These are phyloP conservation scores for Bretziella fagacearum DNA, from an alignment of 2,329 filamentous ascomycete genomes.

Conservation along the genomic window DNA sequence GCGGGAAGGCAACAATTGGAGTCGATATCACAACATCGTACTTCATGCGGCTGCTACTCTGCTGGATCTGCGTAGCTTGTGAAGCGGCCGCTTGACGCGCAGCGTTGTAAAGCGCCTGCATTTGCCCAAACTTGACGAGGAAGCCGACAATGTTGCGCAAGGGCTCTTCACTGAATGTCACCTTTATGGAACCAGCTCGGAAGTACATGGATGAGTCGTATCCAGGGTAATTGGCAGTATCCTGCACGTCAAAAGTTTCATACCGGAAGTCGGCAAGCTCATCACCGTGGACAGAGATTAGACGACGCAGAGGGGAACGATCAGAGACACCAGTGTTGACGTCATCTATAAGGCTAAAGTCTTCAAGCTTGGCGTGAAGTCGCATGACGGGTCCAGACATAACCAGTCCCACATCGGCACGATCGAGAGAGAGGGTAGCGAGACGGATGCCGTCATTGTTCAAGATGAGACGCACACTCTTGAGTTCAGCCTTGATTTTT, in stretches of 20 bases:
- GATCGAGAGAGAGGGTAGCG: conserved; percentile 80
- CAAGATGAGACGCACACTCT: conserved; percentile 81
- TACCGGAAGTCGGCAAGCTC: conserved; percentile 95
- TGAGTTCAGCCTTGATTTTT: conserved; percentile 80
- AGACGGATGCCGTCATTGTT: conserved; percentile 96
- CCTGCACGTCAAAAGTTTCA: conserved; percentile 72
- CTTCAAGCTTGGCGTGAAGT: conserved; percentile 70
- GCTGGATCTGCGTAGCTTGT: conserved; percentile 83
- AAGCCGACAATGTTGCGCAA: conserved; percentile 98
- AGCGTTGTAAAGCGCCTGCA: conserved; percentile 98
- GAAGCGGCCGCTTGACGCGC: conserved; percentile 86
- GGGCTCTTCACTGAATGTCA: conserved; percentile 93
- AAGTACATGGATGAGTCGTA: conserved; percentile 87
- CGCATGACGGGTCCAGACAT: conserved; percentile 74
- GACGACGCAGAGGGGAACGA: conserved; percentile 62
- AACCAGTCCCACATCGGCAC: conserved; percentile 81
- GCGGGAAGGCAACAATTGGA: conserved; percentile 87
- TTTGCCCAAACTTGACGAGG: conserved; percentile 95
- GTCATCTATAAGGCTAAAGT: conserved; percentile 79
- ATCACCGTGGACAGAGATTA: conserved; percentile 89
- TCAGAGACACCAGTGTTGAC: conserved; percentile 78
- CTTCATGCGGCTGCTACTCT: conserved; percentile 76
- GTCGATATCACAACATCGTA: conserved; percentile 90
- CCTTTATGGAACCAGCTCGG: conserved; percentile 82
- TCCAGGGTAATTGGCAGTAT: conserved; percentile 61